These are phyloP conservation scores for Patellifolia procumbens DNA, from an alignment of 179 eudicot genomes.

Conservation along the genomic window DNA sequence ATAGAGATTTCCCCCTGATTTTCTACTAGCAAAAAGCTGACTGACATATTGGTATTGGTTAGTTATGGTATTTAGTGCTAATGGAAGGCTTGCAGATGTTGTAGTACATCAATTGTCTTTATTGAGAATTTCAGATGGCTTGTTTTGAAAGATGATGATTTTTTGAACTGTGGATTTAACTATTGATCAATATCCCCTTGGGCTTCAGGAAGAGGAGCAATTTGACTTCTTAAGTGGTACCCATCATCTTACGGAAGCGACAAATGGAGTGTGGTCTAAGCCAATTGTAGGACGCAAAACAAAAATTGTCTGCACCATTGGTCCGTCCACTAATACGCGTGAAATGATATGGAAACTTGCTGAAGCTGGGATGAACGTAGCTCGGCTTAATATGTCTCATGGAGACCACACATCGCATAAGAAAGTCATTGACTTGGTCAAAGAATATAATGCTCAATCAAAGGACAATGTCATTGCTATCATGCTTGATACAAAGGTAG, in stretches of 20 bases:
- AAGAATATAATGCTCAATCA: conserved; percentile 78
- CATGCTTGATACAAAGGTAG: conserved; percentile 89
- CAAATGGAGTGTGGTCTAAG: conserved; percentile 62
- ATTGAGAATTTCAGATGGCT: not conserved
- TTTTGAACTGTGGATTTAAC: not conserved
- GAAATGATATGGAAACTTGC: conserved; percentile 95
- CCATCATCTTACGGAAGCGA: conserved; percentile 48
- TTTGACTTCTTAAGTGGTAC: conserved; percentile 44
- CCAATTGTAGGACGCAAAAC: conserved; percentile 72
- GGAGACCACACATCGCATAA: conserved; percentile 91
- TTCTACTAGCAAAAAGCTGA: not conserved
- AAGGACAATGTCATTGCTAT: conserved; percentile 82
- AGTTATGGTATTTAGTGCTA: not conserved
- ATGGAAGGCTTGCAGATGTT: not conserved
- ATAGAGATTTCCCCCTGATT: not conserved
- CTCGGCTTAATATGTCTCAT: conserved; percentile 84
- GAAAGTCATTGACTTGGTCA: conserved; percentile 79
- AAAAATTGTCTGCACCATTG: conserved; percentile 86
- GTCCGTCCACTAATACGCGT: conserved; percentile 77
- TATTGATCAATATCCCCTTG: not conserved
- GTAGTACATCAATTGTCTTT: not conserved
- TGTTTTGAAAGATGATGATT: not conserved
- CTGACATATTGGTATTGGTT: not conserved
- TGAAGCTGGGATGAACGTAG: conserved; percentile 90
- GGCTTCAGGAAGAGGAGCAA: conserved; percentile 45